phyloP scores from a whole-genome alignment of 192 early-diverging fungal species.

The Coemansia sp. region DNA sequence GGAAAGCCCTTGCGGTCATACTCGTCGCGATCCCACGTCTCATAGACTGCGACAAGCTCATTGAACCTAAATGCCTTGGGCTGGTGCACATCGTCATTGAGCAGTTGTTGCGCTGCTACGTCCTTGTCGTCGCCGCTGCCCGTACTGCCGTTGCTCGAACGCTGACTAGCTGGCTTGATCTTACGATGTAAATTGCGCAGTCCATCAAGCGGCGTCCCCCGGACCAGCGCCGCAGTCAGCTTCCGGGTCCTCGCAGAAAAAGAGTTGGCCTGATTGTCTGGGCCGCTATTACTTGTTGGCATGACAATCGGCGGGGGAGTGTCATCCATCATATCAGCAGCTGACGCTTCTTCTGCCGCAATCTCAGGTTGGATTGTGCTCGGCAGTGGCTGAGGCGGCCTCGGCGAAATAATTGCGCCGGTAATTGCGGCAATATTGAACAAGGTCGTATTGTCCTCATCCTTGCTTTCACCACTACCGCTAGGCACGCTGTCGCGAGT shows the following conservation, averaged over 20 bases:
- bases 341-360: background rate
- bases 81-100: background rate
- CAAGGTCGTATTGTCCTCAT: constrained; percentile 29
- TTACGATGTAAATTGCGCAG: constrained; percentile 39
- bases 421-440: constrained; percentile 25
- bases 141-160: constrained; percentile 7
- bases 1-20: constrained; percentile 91
- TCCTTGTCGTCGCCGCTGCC: background rate
- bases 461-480: constrained; percentile 9
- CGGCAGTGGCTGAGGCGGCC: constrained; percentile 9
- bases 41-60: constrained; percentile 63
- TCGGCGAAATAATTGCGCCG: constrained; percentile 21
- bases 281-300: background rate
- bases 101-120: background rate
- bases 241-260: constrained; percentile 30
- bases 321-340: background rate
- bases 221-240: constrained; percentile 33
- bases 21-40: constrained; percentile 72
- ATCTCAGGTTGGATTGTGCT: background rate
- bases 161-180: constrained; percentile 15
- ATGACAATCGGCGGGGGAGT: constrained; percentile 3
- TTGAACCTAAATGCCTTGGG: constrained; percentile 50
- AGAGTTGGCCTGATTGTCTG: background rate
- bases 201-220: constrained; percentile 31
- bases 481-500: background rate